These are phyloP conservation scores for Penicillium coprophilum DNA, from an alignment of 495 filamentous ascomycete species.

Conservation along the genomic window DNA sequence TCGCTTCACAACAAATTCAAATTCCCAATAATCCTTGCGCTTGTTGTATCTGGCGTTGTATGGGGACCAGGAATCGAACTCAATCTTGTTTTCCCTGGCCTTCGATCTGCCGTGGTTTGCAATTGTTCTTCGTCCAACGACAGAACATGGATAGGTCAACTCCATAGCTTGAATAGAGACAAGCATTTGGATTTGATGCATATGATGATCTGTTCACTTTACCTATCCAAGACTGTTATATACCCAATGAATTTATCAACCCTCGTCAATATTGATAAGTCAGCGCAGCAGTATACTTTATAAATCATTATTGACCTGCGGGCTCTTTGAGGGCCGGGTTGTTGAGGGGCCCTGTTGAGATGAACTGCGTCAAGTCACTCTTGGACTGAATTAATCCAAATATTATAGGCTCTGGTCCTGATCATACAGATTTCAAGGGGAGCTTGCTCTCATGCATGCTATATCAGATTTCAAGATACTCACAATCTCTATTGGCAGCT, in stretches of 20 bases:
- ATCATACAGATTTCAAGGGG: not conserved
- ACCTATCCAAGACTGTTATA: constrained; percentile 19
- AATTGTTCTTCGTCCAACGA: constrained; percentile 1
- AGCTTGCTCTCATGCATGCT: not conserved
- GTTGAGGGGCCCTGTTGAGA: not conserved
- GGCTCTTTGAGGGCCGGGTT: not conserved
- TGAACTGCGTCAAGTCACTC: not conserved
- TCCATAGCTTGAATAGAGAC: constrained; percentile 13
- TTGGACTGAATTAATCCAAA: not conserved
- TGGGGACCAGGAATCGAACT: not conserved
- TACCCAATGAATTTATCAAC: constrained; percentile 25
- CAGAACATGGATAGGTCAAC: constrained; percentile 1
- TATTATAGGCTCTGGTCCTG: not conserved
- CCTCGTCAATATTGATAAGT: constrained; percentile 2
- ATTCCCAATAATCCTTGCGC: not conserved
- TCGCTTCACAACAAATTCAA: not conserved
- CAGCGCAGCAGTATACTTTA: not conserved
- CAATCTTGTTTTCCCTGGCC: not conserved
- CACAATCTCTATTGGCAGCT: not conserved
- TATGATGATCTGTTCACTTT: constrained; percentile 7
- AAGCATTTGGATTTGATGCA: not conserved
- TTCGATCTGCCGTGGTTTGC: not conserved
- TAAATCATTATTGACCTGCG: not conserved
- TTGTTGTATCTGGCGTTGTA: not conserved
- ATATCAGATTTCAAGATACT: not conserved